phyloP scores from a whole-genome alignment of 2,329 filamentous ascomycete species.

The Macrophomina tecta region DNA sequence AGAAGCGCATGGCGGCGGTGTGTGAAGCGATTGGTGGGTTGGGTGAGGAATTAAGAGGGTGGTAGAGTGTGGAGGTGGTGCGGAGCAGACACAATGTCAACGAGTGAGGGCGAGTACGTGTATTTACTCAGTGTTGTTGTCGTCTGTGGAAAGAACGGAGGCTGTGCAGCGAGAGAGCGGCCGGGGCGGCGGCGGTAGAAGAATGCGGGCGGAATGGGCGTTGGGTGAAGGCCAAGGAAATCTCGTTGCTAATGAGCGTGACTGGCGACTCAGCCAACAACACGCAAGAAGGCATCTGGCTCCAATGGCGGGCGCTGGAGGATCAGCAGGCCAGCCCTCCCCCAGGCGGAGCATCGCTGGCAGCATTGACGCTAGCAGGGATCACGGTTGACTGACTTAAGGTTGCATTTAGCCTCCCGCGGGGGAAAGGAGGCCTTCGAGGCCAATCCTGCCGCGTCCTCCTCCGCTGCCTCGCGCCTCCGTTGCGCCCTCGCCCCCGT shows the following conservation, averaged over 20 bases:
- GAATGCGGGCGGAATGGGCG: constrained; percentile 22
- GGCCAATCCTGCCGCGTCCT: constrained; percentile 9
- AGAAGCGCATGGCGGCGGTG: constrained; percentile 56
- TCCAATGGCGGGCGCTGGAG: constrained; percentile 16
- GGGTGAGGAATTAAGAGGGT: not conserved
- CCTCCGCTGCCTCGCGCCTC: not conserved
- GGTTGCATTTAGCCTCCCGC: constrained; percentile 27
- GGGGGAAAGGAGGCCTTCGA: constrained; percentile 12
- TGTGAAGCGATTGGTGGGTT: constrained; percentile 26
- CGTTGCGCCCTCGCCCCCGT: not conserved
- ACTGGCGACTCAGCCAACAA: constrained; percentile 20
- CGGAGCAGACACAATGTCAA: not conserved
- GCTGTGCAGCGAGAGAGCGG: not conserved
- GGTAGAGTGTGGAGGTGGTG: not conserved
- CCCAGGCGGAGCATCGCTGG: constrained; percentile 11
- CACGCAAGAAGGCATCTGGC: not conserved
- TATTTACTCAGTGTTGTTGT: constrained; percentile 25
- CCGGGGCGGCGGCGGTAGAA: not conserved
- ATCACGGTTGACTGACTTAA: constrained; percentile 4
- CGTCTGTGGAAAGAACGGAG: constrained; percentile 9
- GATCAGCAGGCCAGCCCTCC: constrained; percentile 16
- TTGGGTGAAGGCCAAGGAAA: constrained; percentile 18
- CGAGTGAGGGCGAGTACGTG: not conserved
- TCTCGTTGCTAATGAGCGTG: constrained; percentile 21
- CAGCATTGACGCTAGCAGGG: constrained; percentile 12